These are phyloP conservation scores for Iodosphaeria phyllophila DNA, from an alignment of 2,329 filamentous ascomycete genomes.

Conservation along the genomic window DNA sequence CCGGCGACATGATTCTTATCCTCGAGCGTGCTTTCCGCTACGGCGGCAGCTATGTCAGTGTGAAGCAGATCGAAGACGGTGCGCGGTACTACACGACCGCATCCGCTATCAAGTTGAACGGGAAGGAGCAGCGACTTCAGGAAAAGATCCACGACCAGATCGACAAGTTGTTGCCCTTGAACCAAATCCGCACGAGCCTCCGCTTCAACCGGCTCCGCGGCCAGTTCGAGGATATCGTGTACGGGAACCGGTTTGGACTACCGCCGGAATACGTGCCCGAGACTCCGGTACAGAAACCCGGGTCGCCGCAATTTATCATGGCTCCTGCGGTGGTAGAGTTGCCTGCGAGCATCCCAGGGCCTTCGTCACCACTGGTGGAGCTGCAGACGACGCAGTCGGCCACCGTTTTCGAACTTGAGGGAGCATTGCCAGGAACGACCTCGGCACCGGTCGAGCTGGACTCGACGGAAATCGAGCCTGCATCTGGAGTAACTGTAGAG, in stretches of 20 bases:
- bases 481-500: no score
- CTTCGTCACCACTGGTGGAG: no score
- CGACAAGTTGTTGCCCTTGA: conserved; percentile 1
- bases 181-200: not conserved
- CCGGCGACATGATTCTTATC: not conserved
- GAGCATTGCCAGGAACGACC: no score
- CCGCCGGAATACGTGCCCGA: conserved; percentile 1
- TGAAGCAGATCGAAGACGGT: conserved; percentile 1
- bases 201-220: not conserved
- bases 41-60: not conserved
- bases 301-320: no score
- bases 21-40: not conserved
- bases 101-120: conserved; percentile 1
- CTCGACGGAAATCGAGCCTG: no score
- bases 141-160: conserved; percentile 1
- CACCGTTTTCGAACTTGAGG: no score
- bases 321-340: no score
- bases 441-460: no score
- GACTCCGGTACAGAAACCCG: no score
- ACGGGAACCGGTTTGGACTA: conserved; percentile 1
- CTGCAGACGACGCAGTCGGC: no score
- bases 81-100: conserved; percentile 1
- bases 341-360: no score
- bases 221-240: conserved; percentile 1
- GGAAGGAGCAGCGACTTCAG: conserved; percentile 1